Evolutionary conservation across 2,329 filamentous ascomycete genomes (phyloP), one percentile per base, ranked within the genome.

Genomic region (Elsinoe arachidis): DNA sequence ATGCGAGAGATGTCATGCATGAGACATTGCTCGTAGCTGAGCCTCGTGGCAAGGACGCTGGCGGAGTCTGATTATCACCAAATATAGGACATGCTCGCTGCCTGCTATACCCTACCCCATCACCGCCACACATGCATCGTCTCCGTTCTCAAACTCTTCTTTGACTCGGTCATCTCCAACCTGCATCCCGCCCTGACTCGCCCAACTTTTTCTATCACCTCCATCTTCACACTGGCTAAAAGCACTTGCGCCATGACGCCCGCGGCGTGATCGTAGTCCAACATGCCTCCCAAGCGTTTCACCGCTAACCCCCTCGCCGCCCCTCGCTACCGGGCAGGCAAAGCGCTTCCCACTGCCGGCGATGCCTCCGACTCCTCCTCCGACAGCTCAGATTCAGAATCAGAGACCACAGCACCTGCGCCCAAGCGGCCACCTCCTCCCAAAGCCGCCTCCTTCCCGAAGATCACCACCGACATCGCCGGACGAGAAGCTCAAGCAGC

Each of bases 301-400:
- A 97, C 92, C 61, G 90, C 91, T 61, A 96, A 96, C 68, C 90
- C 89, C 2, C 74, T 86, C 59, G 85, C 84, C 69, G 88, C 90
- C 21, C 82, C 85, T 63, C 87, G 93, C 58, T 87, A 96, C 67
- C 85, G 90, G 59, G 86, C 92, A 14, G 92, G 93, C 63, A 97
- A 96, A 72, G 77, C 85, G 14, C 75, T 78, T 2, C 80, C 76
- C 6, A 79, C 76, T 60, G 77, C 76, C 60, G 70, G 70, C 34
- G 61, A 58, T 15, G 73, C 72, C 56, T 70, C 68, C 19, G 67
- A 67, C 10, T 34, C 43, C 7, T 64, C 63, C 15, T 73, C 71
- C 21, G 71, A 72, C 12, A 66, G 67, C 5, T 30, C 26, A 30
- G 68, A 69, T 47, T 77, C 74, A 2, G 74, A 74, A 17, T 76